phyloP scores from a whole-genome alignment of 176 grass and related monocot genomes.

The Melocanna baccifera region DNA sequence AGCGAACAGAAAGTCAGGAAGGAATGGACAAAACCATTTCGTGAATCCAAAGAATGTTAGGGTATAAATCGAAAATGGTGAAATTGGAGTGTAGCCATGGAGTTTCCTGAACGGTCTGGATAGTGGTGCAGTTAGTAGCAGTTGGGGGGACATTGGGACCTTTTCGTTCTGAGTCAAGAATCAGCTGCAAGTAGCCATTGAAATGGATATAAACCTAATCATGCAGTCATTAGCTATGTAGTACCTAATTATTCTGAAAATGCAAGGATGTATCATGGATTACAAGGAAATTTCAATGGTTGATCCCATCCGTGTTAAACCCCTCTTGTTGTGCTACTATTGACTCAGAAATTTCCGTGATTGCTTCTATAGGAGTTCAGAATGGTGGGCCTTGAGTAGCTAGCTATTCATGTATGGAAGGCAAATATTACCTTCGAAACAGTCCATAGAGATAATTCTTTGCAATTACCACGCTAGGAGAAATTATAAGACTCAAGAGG shows the following conservation, averaged over 20 bases:
- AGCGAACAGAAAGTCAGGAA: neutral
- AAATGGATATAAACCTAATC: conserved; percentile 31
- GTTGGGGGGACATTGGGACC: neutral
- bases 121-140: neutral
- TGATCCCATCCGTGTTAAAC: neutral
- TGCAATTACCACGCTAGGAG: neutral
- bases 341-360: neutral
- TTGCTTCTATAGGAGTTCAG: too few relatives aligned
- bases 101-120: neutral
- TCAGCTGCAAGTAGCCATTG: neutral
- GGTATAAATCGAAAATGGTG: neutral
- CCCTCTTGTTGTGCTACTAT: neutral
- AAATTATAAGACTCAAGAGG: neutral
- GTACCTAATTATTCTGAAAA: neutral
- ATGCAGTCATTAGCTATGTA: neutral
- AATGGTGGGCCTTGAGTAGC: neutral
- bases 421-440: neutral
- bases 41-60: neutral
- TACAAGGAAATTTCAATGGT: neutral
- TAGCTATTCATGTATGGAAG: neutral
- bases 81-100: neutral
- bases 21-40: neutral
- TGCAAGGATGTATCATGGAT: neutral
- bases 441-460: neutral
- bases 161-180: neutral